Base-by-base conservation (phyloP, 2,329 filamentous ascomycete species). In the Beauveria rudraprayagi region DNA sequence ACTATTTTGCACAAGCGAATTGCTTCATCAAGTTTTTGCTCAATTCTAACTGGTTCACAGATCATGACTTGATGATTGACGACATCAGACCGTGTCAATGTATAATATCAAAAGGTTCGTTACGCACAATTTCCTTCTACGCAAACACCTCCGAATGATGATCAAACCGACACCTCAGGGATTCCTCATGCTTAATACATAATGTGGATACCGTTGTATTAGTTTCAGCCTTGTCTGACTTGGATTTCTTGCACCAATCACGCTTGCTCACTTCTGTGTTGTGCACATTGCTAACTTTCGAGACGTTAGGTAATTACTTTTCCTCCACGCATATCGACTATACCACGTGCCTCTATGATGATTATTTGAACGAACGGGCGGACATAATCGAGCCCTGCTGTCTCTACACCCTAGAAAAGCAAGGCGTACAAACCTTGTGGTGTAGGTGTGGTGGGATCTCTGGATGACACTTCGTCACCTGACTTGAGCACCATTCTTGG, bases 221-320 rank as follows among this genome's bases (percentile, higher is more conserved):
- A 82, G 83, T 85, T 85, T 86, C 83, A 85, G 83, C 83, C 83
- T 85, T 85, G 83, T 85, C 83, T 85, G 83, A 85, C 77, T 75
- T 71, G 75, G 69, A 69, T 72, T 62, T 57, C 59, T 66, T 65
- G 53, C 60, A 62, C 62, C 65, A 64, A 63, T 68, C 67, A 63
- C 59, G 65, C 55, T 56, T 59, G 64, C 5, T 30, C 34, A 56
- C 46, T 65, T 58, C 63, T 52, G 28, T 41, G 6, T 41, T 22
- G 22, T 17, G 22, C 61, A 53, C 43, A 56, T 68, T 69, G 71
- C 75, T 80, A 75, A 80, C 74, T 64, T 22, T 61, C 61, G 57
- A 63, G 62, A 66, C 66, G 43, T 64, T 67, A 83, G 80, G 79
- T 82, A 82, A 64, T 56, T 66, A 43, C 24, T 55, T 34, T 40